phyloP scores from a whole-genome alignment of 345 rosid genomes.

The Gossypium thurberi region DNA sequence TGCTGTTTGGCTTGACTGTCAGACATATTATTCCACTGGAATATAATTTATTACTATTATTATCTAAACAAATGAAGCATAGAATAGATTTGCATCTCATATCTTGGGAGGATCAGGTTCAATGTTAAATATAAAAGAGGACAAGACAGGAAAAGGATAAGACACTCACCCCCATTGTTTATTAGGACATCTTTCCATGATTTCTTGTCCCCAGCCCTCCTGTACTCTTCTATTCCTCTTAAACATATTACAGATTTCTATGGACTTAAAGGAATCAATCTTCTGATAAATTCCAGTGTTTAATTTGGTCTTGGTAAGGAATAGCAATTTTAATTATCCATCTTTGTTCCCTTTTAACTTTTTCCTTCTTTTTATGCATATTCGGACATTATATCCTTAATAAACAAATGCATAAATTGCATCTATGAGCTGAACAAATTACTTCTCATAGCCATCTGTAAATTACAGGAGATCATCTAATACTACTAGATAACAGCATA shows the following conservation, averaged over 20 bases:
- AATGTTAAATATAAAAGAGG: background rate
- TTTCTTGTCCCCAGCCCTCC: background rate
- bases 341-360: background rate
- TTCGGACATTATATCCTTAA: too few species aligned
- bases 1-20: background rate
- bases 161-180: background rate
- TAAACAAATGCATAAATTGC: constrained; percentile 10
- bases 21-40: background rate
- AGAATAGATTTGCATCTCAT: background rate
- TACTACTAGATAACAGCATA: background rate
- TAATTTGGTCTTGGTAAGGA: background rate
- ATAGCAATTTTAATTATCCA: background rate
- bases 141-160: background rate
- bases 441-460: constrained; percentile 8
- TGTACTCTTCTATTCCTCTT: background rate
- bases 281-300: background rate
- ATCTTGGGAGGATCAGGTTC: constrained; percentile 7
- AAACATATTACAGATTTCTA: background rate
- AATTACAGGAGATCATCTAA: constrained; percentile 18
- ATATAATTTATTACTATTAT: background rate
- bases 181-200: background rate
- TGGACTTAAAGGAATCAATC: background rate
- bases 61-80: background rate
- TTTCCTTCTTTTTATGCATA: too few species aligned
- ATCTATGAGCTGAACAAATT: constrained; percentile 12